Percentiles rank a stretch among this genome's conserved stretches.
phyloP scores from a whole-genome alignment of 331 rosid genomes.

The Malus hybrid region DNA sequence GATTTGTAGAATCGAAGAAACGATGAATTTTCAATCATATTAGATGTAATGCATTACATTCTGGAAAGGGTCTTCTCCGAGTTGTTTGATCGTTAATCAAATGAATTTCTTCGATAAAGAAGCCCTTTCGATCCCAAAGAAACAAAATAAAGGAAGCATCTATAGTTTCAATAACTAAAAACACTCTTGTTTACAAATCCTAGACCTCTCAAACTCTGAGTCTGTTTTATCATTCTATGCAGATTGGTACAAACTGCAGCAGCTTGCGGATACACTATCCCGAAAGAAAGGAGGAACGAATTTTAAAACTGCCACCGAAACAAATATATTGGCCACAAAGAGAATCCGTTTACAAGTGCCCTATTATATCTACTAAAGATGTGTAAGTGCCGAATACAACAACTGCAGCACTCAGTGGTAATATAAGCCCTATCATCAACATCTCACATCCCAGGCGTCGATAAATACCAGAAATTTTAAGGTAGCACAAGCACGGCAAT shows the following conservation, averaged over 20 bases:
- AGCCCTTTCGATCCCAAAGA: no score
- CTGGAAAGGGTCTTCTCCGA: no score
- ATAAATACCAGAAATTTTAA: constrained; percentile 62
- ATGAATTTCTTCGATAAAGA: no score
- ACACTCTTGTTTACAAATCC: no score
- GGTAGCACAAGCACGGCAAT: constrained; percentile 68
- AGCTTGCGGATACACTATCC: neutral
- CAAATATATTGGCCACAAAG: neutral
- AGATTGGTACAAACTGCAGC: neutral
- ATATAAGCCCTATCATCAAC: constrained; percentile 19
- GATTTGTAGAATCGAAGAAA: no score
- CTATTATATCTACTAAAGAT: constrained; percentile 35
- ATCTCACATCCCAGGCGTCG: constrained; percentile 33
- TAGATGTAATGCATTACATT: no score
- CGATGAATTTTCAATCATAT: no score
- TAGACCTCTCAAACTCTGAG: no score
- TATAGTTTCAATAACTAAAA: no score
- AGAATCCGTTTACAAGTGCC: constrained; percentile 9
- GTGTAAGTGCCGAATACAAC: constrained; percentile 55
- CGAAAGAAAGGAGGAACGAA: neutral
- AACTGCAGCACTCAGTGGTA: constrained; percentile 28
- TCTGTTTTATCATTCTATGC: no score
- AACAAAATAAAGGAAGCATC: no score
- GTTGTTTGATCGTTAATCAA: no score
- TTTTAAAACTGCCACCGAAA: neutral